Evolutionary conservation across 2,329 filamentous ascomycete species (phyloP).

Genomic region (Pseudogymnoascus pannorum): DNA sequence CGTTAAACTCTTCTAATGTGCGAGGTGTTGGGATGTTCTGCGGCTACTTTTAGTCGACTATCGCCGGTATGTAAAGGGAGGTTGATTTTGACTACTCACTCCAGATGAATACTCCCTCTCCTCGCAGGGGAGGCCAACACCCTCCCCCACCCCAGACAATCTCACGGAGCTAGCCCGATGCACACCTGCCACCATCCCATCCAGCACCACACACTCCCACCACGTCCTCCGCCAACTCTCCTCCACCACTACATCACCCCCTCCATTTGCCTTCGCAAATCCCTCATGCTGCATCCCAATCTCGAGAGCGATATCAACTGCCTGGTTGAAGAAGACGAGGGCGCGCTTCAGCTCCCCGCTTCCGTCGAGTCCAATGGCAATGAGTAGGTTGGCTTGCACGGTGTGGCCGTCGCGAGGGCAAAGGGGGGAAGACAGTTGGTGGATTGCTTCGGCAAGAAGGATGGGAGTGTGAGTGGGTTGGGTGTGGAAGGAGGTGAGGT

Average conservation of each 20-base stretch:
- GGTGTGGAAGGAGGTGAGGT: conserved; percentile 49
- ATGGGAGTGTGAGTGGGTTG: conserved; percentile 40
- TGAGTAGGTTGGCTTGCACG: conserved; percentile 70
- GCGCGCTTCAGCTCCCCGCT: conserved; percentile 64
- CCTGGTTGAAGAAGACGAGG: conserved; percentile 57
- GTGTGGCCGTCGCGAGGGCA: conserved; percentile 51
- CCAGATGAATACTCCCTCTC: conserved; percentile 62
- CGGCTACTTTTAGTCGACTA: conserved; percentile 31
- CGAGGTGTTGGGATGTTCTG: conserved; percentile 52
- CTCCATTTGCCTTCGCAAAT: conserved; percentile 58
- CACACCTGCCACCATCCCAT: conserved; percentile 77
- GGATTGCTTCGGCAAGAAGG: conserved; percentile 52
- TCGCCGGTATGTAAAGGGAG: neutral
- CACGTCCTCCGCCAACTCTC: conserved; percentile 84
- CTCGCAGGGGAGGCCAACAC: conserved; percentile 74
- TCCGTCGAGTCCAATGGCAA: conserved; percentile 72
- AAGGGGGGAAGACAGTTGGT: conserved; percentile 40
- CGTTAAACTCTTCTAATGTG: conserved; percentile 69
- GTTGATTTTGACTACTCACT: conserved; percentile 37
- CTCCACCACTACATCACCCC: conserved; percentile 60
- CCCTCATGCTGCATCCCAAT: conserved; percentile 66
- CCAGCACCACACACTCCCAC: conserved; percentile 66
- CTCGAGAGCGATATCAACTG: conserved; percentile 65
- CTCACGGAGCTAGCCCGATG: conserved; percentile 63
- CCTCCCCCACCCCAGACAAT: conserved; percentile 58